A percentile compares a stretch with the other conserved stretches of the same genome.
These are phyloP conservation scores for Lentithecium fluviatile DNA, from an alignment of 495 filamentous ascomycete species.

Conservation along the genomic window DNA sequence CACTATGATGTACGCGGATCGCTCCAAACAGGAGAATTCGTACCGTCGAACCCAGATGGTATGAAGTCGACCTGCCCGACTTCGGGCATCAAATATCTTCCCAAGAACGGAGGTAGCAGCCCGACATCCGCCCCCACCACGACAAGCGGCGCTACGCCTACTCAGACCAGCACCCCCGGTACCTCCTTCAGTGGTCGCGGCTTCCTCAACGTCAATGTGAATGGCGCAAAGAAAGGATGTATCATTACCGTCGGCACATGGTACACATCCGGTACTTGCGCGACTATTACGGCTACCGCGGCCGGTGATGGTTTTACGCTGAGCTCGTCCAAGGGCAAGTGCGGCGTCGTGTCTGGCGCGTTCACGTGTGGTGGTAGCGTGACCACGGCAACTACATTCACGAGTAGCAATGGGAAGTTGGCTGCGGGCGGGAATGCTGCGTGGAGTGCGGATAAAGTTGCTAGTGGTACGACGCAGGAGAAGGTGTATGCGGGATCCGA, in stretches of 20 bases:
- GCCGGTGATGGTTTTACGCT: conserved; percentile 38
- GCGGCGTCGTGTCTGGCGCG: conserved; percentile 36
- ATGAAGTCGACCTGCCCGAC: conserved; percentile 61
- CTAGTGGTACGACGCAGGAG: conserved; percentile 37
- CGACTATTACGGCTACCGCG: conserved; percentile 57
- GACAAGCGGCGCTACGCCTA: conserved; percentile 34
- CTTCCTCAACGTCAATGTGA: conserved; percentile 56
- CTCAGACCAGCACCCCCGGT: conserved; percentile 47
- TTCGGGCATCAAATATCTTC: conserved; percentile 63
- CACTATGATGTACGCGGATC: conserved; percentile 76
- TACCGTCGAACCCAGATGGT: conserved; percentile 62
- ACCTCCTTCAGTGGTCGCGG: conserved; percentile 57
- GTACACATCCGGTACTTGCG: conserved; percentile 69
- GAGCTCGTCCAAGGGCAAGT: conserved; percentile 39
- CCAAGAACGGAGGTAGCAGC: conserved; percentile 49
- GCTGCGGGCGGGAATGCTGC: conserved; percentile 31
- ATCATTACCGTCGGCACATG: conserved; percentile 68
- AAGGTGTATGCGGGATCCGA: conserved; percentile 30
- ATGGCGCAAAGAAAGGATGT: conserved; percentile 59
- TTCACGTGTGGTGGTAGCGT: conserved; percentile 38
- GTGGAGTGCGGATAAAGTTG: conserved; percentile 39
- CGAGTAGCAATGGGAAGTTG: conserved; percentile 23
- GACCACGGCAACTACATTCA: conserved; percentile 33
- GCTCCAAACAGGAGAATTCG: conserved; percentile 72
- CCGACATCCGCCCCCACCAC: conserved; percentile 34